phyloP scores from a whole-genome alignment of 371 early-diverging fungal species.

The Haplosporangium sp. region DNA sequence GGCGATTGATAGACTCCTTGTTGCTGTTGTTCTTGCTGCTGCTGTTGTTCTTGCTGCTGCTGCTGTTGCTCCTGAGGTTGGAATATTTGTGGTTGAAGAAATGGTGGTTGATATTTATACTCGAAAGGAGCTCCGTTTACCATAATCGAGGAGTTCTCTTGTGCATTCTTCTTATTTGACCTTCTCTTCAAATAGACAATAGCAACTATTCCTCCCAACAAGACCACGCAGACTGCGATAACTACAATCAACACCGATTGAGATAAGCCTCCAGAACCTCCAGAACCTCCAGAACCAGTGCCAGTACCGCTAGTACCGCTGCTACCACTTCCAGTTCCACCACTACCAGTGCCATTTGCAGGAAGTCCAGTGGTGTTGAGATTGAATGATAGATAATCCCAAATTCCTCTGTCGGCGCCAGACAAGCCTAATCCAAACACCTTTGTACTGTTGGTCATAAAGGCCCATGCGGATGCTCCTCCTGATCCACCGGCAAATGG shows the following conservation, averaged over 20 bases:
- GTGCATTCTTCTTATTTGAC: background rate
- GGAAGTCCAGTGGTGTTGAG: background rate
- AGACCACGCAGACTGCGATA: background rate
- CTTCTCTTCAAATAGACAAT: background rate
- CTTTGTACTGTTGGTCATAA: slow-evolving; percentile 2
- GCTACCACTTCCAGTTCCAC: background rate
- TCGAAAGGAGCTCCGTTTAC: background rate
- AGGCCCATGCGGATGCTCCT: slow-evolving; percentile 16
- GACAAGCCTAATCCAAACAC: slow-evolving; percentile 4
- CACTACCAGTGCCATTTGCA: background rate
- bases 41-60: background rate
- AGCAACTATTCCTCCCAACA: background rate
- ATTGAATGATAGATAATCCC: slow-evolving; percentile 11
- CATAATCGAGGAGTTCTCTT: background rate
- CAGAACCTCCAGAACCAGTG: background rate
- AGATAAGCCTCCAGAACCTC: background rate
- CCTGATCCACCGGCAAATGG: slow-evolving; percentile 8
- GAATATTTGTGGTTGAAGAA: background rate
- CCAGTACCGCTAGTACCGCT: background rate
- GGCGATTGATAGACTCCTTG: background rate
- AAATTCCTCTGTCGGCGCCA: slow-evolving; percentile 7
- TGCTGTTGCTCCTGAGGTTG: slow-evolving; percentile 1
- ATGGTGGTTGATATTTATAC: background rate
- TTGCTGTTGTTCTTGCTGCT: background rate
- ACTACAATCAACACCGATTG: slow-evolving; percentile 1